Evolutionary conservation across 140 eudicot genomes (phyloP).

Genomic region (Stevia rebaudiana): DNA sequence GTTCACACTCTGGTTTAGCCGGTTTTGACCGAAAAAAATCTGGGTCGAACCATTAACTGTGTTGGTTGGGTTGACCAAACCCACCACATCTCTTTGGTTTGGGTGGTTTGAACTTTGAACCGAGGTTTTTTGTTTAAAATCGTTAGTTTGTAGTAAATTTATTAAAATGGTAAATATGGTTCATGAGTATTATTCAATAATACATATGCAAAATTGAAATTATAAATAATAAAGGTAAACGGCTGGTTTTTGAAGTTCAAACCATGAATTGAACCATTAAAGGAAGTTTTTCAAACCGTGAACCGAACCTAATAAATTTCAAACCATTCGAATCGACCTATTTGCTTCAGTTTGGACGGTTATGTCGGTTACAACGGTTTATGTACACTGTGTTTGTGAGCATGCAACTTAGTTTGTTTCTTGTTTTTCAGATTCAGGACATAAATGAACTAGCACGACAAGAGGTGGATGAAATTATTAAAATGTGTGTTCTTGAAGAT

Average conservation of each 20-base stretch:
- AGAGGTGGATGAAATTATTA: slow-evolving; percentile 88
- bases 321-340: background rate
- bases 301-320: background rate
- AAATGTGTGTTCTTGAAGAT: slow-evolving; percentile 46
- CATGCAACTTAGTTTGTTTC: background rate
- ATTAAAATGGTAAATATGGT: background rate
- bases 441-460: slow-evolving; percentile 88
- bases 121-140: background rate
- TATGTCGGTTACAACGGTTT: too few relatives aligned
- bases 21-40: background rate
- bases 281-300: background rate
- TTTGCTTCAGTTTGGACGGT: background rate
- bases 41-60: background rate
- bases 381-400: background rate
- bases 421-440: slow-evolving; percentile 64
- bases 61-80: background rate
- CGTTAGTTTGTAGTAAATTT: background rate
- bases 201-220: background rate
- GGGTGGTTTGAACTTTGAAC: background rate
- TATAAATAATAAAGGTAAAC: background rate
- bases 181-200: background rate
- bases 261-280: background rate
- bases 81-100: background rate
- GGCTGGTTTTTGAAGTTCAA: background rate
- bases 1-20: background rate